These are phyloP conservation scores for Cotoneaster glaucophyllus DNA, from an alignment of 306 rosid genomes.

Conservation along the genomic window DNA sequence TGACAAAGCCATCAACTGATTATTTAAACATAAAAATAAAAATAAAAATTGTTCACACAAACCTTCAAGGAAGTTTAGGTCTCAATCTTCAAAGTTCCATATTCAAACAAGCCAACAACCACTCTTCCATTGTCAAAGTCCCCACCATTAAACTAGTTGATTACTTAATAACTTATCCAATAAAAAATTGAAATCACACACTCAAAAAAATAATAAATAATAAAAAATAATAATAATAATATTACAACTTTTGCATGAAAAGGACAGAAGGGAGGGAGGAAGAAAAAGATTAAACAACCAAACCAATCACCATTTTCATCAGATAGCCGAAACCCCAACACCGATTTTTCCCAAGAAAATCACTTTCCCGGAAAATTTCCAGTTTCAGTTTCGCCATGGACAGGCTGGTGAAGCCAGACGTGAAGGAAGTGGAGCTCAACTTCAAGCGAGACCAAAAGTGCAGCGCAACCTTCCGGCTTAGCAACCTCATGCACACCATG, in stretches of 20 bases:
- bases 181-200: not conserved
- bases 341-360: not conserved
- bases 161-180: not conserved
- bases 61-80: too few species aligned
- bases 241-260: not conserved
- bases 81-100: not conserved
- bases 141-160: not conserved
- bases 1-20: accelerated
- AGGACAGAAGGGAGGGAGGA: not conserved
- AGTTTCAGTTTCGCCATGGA: conserved; percentile 43
- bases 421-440: conserved; percentile 51
- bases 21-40: too few species aligned
- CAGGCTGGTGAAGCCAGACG: conserved; percentile 74
- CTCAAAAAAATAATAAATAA: too few species aligned
- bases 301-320: not conserved
- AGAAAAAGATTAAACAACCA: not conserved
- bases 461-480: conserved; percentile 49
- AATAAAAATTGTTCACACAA: too few species aligned
- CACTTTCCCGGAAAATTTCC: not conserved
- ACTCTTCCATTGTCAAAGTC: conserved; percentile 9
- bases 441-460: conserved; percentile 56
- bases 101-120: conserved; percentile 15
- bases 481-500: conserved; percentile 95
- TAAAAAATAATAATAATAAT: not conserved
- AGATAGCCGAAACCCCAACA: too few species aligned